Percentiles rank a stretch among this genome's conserved stretches.
Evolutionary conservation across 371 early-diverging fungal genomes (phyloP).

Genomic region (Mucor racemosus): DNA sequence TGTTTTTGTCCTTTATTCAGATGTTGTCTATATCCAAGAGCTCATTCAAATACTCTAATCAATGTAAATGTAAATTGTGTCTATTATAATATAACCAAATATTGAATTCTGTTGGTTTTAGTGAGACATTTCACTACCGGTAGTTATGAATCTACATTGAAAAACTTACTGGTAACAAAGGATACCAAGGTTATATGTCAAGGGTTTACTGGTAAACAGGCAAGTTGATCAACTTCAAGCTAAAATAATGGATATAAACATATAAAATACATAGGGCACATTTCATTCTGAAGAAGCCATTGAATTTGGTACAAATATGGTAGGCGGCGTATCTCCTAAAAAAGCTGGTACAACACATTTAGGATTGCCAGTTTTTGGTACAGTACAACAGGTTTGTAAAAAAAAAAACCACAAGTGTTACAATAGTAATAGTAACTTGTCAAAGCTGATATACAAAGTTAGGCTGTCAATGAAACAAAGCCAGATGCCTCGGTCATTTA

Average conservation of each 20-base stretch:
- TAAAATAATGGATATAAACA: background rate
- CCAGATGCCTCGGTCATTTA: background rate
- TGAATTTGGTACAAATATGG: background rate
- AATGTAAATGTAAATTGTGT: background rate
- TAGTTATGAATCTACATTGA: background rate
- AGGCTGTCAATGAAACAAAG: slow-evolving; percentile 1
- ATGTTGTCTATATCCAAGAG: background rate
- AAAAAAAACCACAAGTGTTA: too few species aligned
- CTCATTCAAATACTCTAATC: background rate
- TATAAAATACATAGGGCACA: background rate
- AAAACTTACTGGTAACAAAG: background rate
- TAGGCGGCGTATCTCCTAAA: slow-evolving; percentile 1
- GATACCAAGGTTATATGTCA: background rate
- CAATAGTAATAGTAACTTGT: background rate
- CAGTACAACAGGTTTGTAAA: background rate
- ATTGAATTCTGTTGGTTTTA: background rate
- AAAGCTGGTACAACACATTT: background rate
- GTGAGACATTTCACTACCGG: background rate
- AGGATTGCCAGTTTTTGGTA: background rate
- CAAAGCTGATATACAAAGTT: background rate
- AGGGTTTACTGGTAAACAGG: background rate
- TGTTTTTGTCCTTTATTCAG: background rate
- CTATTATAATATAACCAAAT: too few species aligned
- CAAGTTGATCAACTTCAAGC: background rate
- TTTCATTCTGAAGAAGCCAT: slow-evolving; percentile 2